Conservation (phyloP, 1,284 basidiomycete genomes). For the Sporisorium sorghi region DNA sequence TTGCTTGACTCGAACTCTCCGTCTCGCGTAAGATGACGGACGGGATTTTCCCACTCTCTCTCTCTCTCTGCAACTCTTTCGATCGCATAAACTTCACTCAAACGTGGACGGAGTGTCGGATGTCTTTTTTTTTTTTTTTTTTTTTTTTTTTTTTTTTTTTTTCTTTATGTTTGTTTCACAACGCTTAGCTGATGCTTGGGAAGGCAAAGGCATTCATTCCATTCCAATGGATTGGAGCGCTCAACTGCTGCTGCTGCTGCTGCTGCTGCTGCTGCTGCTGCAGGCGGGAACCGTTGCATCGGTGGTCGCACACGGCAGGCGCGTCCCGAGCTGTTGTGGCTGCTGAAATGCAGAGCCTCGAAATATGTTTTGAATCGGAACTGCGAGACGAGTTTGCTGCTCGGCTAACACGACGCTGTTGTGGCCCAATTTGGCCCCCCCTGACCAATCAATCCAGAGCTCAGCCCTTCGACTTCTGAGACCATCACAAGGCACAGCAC, state of each 20-base stretch:
- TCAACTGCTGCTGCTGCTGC: no score
- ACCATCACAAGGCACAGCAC: constrained; percentile 3
- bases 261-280: neutral
- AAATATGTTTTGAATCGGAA: constrained; percentile 20
- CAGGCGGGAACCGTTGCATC: neutral
- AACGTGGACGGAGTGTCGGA: neutral
- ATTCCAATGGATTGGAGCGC: no score
- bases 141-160: no score
- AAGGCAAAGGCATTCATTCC: no score
- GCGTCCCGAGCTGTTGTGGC: no score
- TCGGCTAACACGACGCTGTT: neutral
- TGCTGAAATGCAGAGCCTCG: neutral
- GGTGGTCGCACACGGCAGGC: neutral
- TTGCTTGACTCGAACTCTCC: neutral
- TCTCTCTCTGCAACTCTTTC: neutral
- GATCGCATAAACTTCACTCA: neutral
- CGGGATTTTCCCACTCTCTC: neutral
- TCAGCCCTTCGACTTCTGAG: no score
- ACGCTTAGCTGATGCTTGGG: neutral
- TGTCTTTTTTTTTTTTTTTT: neutral
- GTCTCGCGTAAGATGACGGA: constrained; percentile 2
- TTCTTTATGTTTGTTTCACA: no score
- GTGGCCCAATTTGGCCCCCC: no score
- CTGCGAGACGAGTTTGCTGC: constrained; percentile 15
- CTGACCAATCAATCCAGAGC: constrained; percentile 2